These are phyloP conservation scores for Gossypium ekmanianum DNA, from an alignment of 345 rosid species.

Conservation along the genomic window DNA sequence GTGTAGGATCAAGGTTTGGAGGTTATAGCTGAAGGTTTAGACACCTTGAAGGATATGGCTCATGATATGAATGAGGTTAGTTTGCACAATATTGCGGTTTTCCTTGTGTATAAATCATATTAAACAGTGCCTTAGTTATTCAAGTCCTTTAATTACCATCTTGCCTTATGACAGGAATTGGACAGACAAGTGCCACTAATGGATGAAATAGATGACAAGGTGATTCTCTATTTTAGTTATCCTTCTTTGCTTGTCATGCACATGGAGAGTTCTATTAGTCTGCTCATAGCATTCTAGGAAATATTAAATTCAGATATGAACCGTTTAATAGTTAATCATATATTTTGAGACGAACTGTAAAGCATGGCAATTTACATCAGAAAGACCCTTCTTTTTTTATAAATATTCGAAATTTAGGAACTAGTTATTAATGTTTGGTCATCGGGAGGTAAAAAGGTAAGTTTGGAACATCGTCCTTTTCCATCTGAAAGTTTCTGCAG, in stretches of 20 bases:
- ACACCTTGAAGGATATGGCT: constrained; percentile 64
- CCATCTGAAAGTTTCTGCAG: background rate
- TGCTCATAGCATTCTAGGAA: background rate
- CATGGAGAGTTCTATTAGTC: background rate
- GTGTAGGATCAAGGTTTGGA: constrained; percentile 65
- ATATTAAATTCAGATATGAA: background rate
- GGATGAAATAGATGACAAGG: constrained; percentile 80
- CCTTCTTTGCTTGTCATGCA: background rate
- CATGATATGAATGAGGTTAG: constrained; percentile 63
- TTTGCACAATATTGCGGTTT: background rate
- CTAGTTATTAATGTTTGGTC: background rate
- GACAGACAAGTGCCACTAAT: constrained; percentile 62
- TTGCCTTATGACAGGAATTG: constrained; percentile 43
- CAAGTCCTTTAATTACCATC: background rate
- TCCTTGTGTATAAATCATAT: background rate
- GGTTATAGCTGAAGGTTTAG: constrained; percentile 65
- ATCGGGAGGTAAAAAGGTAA: constrained; percentile 8
- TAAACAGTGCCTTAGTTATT: background rate
- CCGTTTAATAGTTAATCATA: background rate
- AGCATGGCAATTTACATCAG: background rate
- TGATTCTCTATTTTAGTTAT: constrained; percentile 15
- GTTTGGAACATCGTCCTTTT: background rate
- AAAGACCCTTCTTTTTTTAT: no score
- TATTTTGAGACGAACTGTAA: background rate
- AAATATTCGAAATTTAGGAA: background rate